Conservation (phyloP, 768 basidiomycete species). For the Rubroboletus satanas region DNA sequence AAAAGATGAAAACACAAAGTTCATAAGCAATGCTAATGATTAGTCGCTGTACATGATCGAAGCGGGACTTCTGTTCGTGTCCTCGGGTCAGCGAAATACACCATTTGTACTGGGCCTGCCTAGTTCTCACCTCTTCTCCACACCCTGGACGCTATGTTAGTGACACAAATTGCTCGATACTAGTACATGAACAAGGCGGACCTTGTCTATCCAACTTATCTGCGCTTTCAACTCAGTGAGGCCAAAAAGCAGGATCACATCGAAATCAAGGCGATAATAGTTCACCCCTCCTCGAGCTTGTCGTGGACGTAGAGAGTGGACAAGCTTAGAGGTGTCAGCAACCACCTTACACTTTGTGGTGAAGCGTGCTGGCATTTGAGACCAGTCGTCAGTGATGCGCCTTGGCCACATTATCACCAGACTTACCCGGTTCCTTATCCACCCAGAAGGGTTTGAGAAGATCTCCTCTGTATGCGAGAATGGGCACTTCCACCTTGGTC, state of each 20-base stretch:
- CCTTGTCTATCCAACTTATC: slow-evolving; percentile 38
- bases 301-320: neutral
- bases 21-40: neutral
- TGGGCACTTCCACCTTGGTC: neutral
- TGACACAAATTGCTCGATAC: neutral
- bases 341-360: slow-evolving; percentile 9
- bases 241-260: slow-evolving; percentile 40
- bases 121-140: slow-evolving; percentile 1
- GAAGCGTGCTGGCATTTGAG: slow-evolving; percentile 1
- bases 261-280: slow-evolving; percentile 23
- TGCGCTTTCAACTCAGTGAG: slow-evolving; percentile 44
- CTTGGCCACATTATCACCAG: too few relatives aligned
- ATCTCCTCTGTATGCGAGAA: slow-evolving; percentile 19
- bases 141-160: slow-evolving; percentile 9
- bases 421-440: slow-evolving; percentile 14
- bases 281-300: neutral
- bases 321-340: slow-evolving; percentile 8
- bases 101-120: neutral
- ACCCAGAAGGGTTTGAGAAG: slow-evolving; percentile 4
- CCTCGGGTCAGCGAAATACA: neutral
- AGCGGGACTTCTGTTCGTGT: neutral
- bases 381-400: neutral
- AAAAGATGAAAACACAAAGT: neutral
- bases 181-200: neutral
- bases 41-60: neutral